Evolutionary conservation across 345 rosid genomes (phyloP).

Genomic region (Orychophragmus violaceus): DNA sequence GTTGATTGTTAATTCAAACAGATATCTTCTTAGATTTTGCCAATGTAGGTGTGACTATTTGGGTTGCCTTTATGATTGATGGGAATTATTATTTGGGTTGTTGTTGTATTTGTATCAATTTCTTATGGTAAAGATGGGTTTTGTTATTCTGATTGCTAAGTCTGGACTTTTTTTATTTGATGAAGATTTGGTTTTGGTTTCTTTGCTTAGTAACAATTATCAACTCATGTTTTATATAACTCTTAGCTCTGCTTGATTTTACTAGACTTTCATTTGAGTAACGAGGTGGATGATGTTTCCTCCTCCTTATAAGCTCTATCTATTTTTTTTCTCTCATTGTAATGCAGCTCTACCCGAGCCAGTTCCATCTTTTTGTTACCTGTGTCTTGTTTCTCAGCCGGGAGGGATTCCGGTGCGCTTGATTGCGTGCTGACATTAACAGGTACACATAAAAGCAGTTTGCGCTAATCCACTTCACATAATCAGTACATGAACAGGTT

Average conservation of each 20-base stretch:
- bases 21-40: not conserved
- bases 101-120: not conserved
- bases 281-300: not conserved
- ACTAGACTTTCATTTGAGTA: not conserved
- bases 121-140: not conserved
- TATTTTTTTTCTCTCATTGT: not conserved
- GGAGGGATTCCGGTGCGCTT: slow-evolving; percentile 90
- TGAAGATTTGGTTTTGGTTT: too few species aligned
- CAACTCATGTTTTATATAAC: too few species aligned
- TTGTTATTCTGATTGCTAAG: too few species aligned
- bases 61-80: not conserved
- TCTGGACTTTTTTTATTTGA: too few species aligned
- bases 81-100: not conserved
- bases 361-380: slow-evolving; percentile 80
- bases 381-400: slow-evolving; percentile 87
- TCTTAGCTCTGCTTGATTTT: too few species aligned
- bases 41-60: not conserved
- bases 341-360: slow-evolving; percentile 75
- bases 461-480: not conserved
- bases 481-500: not conserved
- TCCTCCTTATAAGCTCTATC: not conserved
- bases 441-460: slow-evolving; percentile 48
- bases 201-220: too few species aligned
- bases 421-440: slow-evolving; percentile 74
- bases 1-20: not conserved